These are phyloP conservation scores for Paramyrothecium sp. DNA, from an alignment of 2,329 filamentous ascomycete species.

Conservation along the genomic window DNA sequence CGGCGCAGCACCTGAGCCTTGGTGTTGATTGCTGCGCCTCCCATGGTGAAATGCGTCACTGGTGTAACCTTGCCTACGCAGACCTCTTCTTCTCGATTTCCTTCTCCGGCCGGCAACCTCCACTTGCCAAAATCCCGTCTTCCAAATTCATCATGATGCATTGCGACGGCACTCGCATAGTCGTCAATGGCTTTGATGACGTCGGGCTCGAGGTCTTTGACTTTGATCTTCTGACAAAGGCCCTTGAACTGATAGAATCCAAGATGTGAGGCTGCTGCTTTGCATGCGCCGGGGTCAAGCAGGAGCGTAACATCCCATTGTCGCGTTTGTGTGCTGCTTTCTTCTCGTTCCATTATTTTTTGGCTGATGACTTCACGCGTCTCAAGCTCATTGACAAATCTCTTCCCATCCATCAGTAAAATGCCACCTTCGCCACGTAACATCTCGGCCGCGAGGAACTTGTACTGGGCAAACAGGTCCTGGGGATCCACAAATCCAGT, in stretches of 20 bases:
- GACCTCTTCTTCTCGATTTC: slow-evolving; percentile 48
- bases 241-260: slow-evolving; percentile 65
- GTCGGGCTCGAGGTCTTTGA: slow-evolving; percentile 43
- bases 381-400: slow-evolving; percentile 64
- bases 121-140: slow-evolving; percentile 55
- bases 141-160: slow-evolving; percentile 42
- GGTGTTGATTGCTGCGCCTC: slow-evolving; percentile 57
- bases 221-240: slow-evolving; percentile 53
- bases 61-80: slow-evolving; percentile 61
- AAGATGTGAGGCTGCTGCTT: slow-evolving; percentile 52
- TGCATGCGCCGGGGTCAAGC: slow-evolving; percentile 56
- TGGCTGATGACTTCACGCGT: slow-evolving; percentile 56
- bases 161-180: slow-evolving; percentile 45
- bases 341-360: slow-evolving; percentile 42
- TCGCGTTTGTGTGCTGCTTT: slow-evolving; percentile 26
- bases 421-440: slow-evolving; percentile 63
- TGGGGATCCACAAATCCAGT: slow-evolving; percentile 61
- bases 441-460: slow-evolving; percentile 64
- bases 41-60: slow-evolving; percentile 67
- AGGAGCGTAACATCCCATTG: slow-evolving; percentile 61
- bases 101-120: slow-evolving; percentile 42
- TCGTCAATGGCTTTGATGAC: slow-evolving; percentile 42
- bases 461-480: slow-evolving; percentile 42
- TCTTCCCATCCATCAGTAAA: slow-evolving; percentile 44
- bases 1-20: slow-evolving; percentile 47